Conservation (phyloP, 371 early-diverging fungal genomes). For the Globomyces sp. region DNA sequence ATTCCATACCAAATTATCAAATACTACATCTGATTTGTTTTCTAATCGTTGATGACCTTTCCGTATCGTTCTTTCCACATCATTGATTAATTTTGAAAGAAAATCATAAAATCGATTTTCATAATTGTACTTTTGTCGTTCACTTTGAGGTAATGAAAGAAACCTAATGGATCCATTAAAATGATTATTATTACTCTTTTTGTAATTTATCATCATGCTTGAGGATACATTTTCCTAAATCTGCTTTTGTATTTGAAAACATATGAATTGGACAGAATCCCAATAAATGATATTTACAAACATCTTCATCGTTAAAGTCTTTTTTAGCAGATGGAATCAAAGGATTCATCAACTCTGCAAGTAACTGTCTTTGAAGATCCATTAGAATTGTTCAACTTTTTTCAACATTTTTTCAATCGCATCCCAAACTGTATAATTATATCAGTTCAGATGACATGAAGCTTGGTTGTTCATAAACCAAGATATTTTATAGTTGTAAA, state of each 20-base stretch:
- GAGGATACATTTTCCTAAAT: slow-evolving; percentile 64
- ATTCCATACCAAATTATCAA: slow-evolving; percentile 15
- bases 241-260: slow-evolving; percentile 80
- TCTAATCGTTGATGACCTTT: slow-evolving; percentile 73
- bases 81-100: slow-evolving; percentile 66
- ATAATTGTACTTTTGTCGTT: slow-evolving; percentile 47
- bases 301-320: slow-evolving; percentile 42
- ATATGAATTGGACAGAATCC: slow-evolving; percentile 83
- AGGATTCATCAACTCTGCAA: slow-evolving; percentile 79
- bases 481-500: too few species aligned
- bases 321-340: slow-evolving; percentile 64
- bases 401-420: background rate
- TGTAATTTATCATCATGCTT: slow-evolving; percentile 81
- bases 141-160: background rate
- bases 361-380: slow-evolving; percentile 71
- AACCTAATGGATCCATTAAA: too few species aligned
- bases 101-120: slow-evolving; percentile 74
- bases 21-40: slow-evolving; percentile 38
- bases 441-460: too few species aligned
- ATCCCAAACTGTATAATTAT: background rate
- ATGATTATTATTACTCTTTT: slow-evolving; percentile 48
- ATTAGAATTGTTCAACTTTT: slow-evolving; percentile 23
- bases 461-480: too few species aligned
- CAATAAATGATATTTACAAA: slow-evolving; percentile 84
- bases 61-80: slow-evolving; percentile 73